phyloP scores from a whole-genome alignment of 345 rosid genomes.

The Lenwebbia sp. region DNA sequence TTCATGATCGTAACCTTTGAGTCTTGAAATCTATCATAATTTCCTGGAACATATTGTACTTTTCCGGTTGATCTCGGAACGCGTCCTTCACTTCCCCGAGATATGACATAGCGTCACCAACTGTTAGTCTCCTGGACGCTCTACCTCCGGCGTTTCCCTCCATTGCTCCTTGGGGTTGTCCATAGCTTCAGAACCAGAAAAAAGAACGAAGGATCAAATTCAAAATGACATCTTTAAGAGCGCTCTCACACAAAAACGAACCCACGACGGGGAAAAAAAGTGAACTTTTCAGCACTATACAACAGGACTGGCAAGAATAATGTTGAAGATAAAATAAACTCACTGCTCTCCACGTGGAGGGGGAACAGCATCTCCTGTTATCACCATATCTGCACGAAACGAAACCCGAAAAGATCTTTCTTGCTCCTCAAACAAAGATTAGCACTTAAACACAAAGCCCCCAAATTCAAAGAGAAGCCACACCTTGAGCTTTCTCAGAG shows the following conservation, averaged over 20 bases:
- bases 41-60: constrained; percentile 67
- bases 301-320: not conserved
- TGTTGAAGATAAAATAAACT: not conserved
- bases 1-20: constrained; percentile 42
- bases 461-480: not conserved
- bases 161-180: not conserved
- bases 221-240: not conserved
- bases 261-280: not conserved
- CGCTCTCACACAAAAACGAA: not conserved
- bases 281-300: not conserved
- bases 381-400: not conserved
- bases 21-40: constrained; percentile 94
- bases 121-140: constrained; percentile 46
- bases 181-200: not conserved
- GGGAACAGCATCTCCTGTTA: not conserved
- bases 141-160: constrained; percentile 10
- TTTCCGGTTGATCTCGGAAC: constrained; percentile 81
- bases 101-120: constrained; percentile 66
- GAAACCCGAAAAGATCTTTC: not conserved
- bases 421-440: not conserved
- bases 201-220: not conserved
- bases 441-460: not conserved
- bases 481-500: not conserved
- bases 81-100: constrained; percentile 74
- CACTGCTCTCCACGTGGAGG: not conserved